Percentiles rank a stretch among this genome's conserved stretches.
Evolutionary conservation across 441 rosid genomes (phyloP).

Genomic region (Breynia disticha): DNA sequence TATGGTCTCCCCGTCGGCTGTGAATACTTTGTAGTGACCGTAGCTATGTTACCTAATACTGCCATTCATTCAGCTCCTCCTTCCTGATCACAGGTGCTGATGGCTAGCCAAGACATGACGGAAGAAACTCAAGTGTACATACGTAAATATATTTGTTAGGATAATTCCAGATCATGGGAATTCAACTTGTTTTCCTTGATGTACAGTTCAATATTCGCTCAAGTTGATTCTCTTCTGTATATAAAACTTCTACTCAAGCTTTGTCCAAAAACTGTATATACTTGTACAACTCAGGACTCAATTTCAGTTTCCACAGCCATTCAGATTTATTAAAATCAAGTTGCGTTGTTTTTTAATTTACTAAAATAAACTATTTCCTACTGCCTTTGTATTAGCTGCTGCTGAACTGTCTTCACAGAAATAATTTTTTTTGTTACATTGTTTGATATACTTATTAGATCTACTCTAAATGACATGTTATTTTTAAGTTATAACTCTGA

Average conservation of each 20-base stretch:
- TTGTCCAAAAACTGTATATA: constrained; percentile 20
- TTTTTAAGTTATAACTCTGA: too few species aligned
- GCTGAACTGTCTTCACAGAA: too few species aligned
- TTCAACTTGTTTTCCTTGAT: too few species aligned
- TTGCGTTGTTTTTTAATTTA: too few species aligned
- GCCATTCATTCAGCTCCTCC: constrained; percentile 53
- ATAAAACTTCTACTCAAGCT: constrained; percentile 14
- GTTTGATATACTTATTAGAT: too few species aligned
- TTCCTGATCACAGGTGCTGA: constrained; percentile 73
- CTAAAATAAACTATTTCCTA: too few species aligned
- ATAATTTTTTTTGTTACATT: too few species aligned
- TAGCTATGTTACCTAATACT: constrained; percentile 95
- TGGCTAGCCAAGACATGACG: constrained; percentile 58
- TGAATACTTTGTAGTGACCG: constrained; percentile 88
- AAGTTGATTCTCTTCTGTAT: constrained; percentile 20
- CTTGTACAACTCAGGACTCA: constrained; percentile 8
- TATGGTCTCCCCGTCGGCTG: constrained; percentile 75
- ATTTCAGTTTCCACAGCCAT: background rate
- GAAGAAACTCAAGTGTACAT: constrained; percentile 56
- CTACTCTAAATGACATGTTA: too few species aligned
- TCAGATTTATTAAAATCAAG: too few species aligned
- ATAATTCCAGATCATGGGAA: constrained; percentile 3
- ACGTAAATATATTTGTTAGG: constrained; percentile 11
- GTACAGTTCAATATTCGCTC: constrained; percentile 30
- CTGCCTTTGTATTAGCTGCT: too few species aligned